phyloP scores from a whole-genome alignment of 352 stramenopile genomes.

The Phytophthora vignae region DNA sequence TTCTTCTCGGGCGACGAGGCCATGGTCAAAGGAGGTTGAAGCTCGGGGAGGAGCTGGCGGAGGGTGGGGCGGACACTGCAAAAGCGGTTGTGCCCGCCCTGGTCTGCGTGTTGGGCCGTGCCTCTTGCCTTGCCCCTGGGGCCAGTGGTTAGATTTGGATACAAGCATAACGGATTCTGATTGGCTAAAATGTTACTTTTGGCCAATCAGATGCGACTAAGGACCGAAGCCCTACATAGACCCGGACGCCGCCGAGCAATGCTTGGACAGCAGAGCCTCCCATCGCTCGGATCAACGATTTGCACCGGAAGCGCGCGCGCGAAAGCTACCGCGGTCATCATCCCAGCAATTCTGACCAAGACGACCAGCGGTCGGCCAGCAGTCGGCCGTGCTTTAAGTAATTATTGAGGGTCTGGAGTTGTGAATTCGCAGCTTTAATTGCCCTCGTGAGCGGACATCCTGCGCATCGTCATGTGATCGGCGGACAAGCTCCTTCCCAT shows the following conservation, averaged over 20 bases:
- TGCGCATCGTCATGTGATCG: background rate
- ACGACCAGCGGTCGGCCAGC: too few relatives aligned
- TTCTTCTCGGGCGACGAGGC: constrained; percentile 67
- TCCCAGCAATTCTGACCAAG: constrained; percentile 2
- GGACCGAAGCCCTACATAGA: background rate
- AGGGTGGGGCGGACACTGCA: constrained; percentile 28
- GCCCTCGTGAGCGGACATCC: background rate
- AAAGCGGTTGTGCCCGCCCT: constrained; percentile 9
- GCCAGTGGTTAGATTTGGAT: constrained; percentile 12
- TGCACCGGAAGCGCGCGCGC: background rate
- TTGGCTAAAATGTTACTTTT: background rate
- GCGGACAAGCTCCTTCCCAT: constrained; percentile 8
- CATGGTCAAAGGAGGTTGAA: constrained; percentile 43
- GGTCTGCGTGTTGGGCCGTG: constrained; percentile 3
- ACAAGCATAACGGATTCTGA: constrained; percentile 5
- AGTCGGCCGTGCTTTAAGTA: too few relatives aligned
- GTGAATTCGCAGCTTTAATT: too few relatives aligned
- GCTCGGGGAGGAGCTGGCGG: constrained; percentile 15
- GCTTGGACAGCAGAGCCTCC: constrained; percentile 20
- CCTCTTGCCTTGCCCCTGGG: too few relatives aligned
- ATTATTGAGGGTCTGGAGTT: too few relatives aligned
- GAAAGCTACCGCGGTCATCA: background rate
- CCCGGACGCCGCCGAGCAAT: constrained; percentile 1
- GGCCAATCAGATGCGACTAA: constrained; percentile 6
- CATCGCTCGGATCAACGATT: constrained; percentile 12